Evolutionary conservation across 768 basidiomycete species (phyloP).

Genomic region (Amanita phalloides): DNA sequence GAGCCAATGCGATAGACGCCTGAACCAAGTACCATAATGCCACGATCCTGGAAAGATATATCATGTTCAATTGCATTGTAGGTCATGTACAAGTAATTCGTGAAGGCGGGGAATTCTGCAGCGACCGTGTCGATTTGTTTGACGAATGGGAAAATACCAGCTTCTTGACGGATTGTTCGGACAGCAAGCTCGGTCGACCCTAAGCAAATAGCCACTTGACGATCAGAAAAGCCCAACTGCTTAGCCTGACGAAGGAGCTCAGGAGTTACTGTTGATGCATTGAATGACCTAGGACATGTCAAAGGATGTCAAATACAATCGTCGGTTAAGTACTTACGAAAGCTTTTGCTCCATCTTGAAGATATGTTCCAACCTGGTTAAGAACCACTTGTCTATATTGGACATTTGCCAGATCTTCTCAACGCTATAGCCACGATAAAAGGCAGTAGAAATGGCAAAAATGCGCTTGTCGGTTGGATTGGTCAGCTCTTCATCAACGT

Average conservation of each 20-base stretch:
- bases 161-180: slow-evolving; percentile 80
- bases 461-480: slow-evolving; percentile 97
- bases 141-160: slow-evolving; percentile 77
- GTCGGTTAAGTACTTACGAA: slow-evolving; percentile 38
- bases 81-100: slow-evolving; percentile 97
- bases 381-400: slow-evolving; percentile 98
- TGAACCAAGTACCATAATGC: slow-evolving; percentile 95
- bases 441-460: slow-evolving; percentile 91
- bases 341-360: slow-evolving; percentile 70
- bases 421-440: slow-evolving; percentile 87
- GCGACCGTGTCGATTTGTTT: slow-evolving; percentile 99
- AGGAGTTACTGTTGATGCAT: slow-evolving; percentile 50
- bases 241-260: slow-evolving; percentile 73
- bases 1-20: slow-evolving; percentile 99
- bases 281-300: slow-evolving; percentile 36
- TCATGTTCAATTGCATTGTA: slow-evolving; percentile 97
- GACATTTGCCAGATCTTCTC: slow-evolving; percentile 98
- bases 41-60: slow-evolving; percentile 78
- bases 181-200: slow-evolving; percentile 91
- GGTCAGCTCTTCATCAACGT: slow-evolving; percentile 86
- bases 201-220: slow-evolving; percentile 74
- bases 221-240: slow-evolving; percentile 93
- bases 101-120: slow-evolving; percentile 96
- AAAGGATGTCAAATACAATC: background rate
- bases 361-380: slow-evolving; percentile 80